Percentiles rank a stretch among this genome's conserved stretches.
Evolutionary conservation across 2,329 filamentous ascomycete genomes (phyloP).

Genomic region (Tolypocladium cylindrosporum): DNA sequence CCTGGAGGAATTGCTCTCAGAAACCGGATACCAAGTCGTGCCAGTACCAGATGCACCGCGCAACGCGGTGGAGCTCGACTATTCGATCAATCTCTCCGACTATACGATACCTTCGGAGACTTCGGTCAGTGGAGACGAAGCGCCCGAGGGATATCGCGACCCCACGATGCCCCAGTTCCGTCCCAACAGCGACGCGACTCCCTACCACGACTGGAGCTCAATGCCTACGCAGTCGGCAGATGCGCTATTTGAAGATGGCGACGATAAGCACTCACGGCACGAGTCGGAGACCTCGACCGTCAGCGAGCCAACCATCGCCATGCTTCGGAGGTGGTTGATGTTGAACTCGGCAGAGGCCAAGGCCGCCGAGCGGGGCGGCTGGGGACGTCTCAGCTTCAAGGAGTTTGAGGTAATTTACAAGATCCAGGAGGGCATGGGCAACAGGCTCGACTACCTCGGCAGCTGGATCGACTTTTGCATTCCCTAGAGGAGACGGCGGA

Average conservation of each 20-base stretch:
- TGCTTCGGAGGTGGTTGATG: slow-evolving; percentile 37
- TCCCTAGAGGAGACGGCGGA: slow-evolving; percentile 28
- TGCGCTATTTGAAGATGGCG: not conserved
- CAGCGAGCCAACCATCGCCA: slow-evolving; percentile 16
- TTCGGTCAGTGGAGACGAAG: slow-evolving; percentile 8
- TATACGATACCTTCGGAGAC: slow-evolving; percentile 1
- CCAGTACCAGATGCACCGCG: slow-evolving; percentile 22
- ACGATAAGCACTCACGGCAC: not conserved
- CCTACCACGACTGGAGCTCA: slow-evolving; percentile 6
- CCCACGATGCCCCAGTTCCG: slow-evolving; percentile 61
- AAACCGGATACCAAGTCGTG: slow-evolving; percentile 33
- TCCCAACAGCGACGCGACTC: slow-evolving; percentile 35
- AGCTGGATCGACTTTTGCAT: slow-evolving; percentile 84
- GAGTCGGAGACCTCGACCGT: not conserved
- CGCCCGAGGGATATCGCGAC: slow-evolving; percentile 31
- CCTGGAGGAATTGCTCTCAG: slow-evolving; percentile 27
- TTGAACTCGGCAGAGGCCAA: slow-evolving; percentile 59
- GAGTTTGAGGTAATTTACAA: slow-evolving; percentile 75
- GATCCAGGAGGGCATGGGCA: slow-evolving; percentile 49
- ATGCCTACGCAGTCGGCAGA: not conserved
- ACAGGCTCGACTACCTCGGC: slow-evolving; percentile 69
- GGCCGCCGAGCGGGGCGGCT: slow-evolving; percentile 63
- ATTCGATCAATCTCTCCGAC: slow-evolving; percentile 10
- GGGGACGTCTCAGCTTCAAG: slow-evolving; percentile 63
- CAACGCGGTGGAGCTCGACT: slow-evolving; percentile 22